phyloP scores from a whole-genome alignment of 768 basidiomycete genomes.

The Collybiopsis luxurians region DNA sequence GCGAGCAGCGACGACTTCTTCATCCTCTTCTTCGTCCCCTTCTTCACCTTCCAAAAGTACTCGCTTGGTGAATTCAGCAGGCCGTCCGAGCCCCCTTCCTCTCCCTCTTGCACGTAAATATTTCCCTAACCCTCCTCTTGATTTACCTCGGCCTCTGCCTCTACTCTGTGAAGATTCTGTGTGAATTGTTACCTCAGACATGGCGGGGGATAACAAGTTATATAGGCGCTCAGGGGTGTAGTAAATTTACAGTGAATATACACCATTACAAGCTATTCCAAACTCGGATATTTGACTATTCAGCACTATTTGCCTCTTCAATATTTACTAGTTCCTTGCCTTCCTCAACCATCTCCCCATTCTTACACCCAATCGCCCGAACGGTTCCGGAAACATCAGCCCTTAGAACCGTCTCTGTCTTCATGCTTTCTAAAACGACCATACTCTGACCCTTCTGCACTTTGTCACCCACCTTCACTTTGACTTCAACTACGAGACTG shows the following conservation, averaged over 20 bases:
- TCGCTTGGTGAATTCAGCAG: slow-evolving; percentile 63
- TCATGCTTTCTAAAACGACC: slow-evolving; percentile 93
- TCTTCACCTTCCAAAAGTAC: slow-evolving; percentile 60
- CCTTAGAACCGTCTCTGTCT: slow-evolving; percentile 89
- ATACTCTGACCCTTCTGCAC: slow-evolving; percentile 82
- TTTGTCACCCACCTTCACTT: slow-evolving; percentile 70
- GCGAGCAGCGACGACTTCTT: slow-evolving; percentile 49
- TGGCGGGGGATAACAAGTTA: not conserved
- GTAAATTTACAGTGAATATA: not conserved
- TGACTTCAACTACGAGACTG: slow-evolving; percentile 88
- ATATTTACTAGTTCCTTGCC: slow-evolving; percentile 76
- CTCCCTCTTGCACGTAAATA: slow-evolving; percentile 35
- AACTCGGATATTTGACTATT: no score
- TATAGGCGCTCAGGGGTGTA: no score
- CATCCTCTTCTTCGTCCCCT: slow-evolving; percentile 36
- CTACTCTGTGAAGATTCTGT: slow-evolving; percentile 1
- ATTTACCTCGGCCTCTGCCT: slow-evolving; percentile 4
- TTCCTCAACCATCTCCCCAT: slow-evolving; percentile 92
- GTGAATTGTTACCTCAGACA: not conserved
- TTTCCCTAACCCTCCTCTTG: slow-evolving; percentile 1
- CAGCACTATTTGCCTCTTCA: slow-evolving; percentile 32
- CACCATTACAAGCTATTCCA: no score
- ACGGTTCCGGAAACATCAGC: slow-evolving; percentile 70
- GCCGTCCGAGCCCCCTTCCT: slow-evolving; percentile 56
- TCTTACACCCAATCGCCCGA: slow-evolving; percentile 67